These are phyloP conservation scores for Coemansia sp. DNA, from an alignment of 192 early-diverging fungal genomes.

Conservation along the genomic window DNA sequence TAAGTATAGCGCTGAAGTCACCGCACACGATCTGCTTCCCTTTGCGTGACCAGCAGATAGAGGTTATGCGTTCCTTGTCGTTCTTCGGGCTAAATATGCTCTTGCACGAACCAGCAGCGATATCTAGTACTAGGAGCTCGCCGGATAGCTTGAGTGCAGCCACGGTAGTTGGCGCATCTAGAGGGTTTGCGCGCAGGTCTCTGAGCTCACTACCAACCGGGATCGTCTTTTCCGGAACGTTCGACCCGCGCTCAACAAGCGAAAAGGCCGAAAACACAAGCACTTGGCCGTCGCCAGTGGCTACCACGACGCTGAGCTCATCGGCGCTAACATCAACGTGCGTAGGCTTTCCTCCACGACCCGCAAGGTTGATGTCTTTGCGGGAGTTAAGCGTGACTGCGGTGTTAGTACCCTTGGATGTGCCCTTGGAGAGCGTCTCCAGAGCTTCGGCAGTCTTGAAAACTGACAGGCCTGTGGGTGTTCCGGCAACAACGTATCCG, in stretches of 20 bases:
- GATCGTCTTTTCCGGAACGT: constrained; percentile 42
- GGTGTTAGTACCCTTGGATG: constrained; percentile 42
- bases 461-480: constrained; percentile 57
- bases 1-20: constrained; percentile 59
- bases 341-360: constrained; percentile 36
- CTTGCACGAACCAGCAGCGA: constrained; percentile 21
- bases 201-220: constrained; percentile 53
- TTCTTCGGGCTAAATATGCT: constrained; percentile 26
- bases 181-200: constrained; percentile 69
- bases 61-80: constrained; percentile 35
- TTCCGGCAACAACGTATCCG: constrained; percentile 71
- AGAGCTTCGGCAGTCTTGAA: constrained; percentile 45
- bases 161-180: constrained; percentile 44
- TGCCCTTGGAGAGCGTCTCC: constrained; percentile 28
- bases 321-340: constrained; percentile 36
- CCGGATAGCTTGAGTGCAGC: constrained; percentile 60
- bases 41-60: constrained; percentile 85
- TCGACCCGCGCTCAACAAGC: constrained; percentile 29
- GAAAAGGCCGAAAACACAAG: constrained; percentile 29
- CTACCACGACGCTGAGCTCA: constrained; percentile 33
- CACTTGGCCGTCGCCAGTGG: constrained; percentile 14
- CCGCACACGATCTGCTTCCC: constrained; percentile 89
- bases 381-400: constrained; percentile 24
- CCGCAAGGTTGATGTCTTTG: constrained; percentile 35
- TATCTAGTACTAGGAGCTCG: constrained; percentile 47